These are phyloP conservation scores for Candida dubliniensis DNA, from an alignment of 1,139 yeast genomes.

Conservation along the genomic window DNA sequence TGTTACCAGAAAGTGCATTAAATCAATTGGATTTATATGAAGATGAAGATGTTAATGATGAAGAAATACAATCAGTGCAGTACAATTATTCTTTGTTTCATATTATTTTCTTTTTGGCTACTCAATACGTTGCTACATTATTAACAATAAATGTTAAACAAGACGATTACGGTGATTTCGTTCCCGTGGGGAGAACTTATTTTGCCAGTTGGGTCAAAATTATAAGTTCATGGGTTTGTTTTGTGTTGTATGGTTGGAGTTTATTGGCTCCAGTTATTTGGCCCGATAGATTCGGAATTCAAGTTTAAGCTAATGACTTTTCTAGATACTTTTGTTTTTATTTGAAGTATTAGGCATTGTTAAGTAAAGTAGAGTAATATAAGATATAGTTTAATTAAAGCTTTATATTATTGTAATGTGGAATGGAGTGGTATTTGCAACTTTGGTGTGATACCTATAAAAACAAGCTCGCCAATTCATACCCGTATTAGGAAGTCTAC, in stretches of 20 bases:
- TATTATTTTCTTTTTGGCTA: constrained; percentile 87
- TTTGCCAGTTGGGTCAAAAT: constrained; percentile 95
- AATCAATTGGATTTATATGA: constrained; percentile 64
- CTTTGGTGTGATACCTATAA: not conserved
- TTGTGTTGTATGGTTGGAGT: constrained; percentile 84
- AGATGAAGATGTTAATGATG: constrained; percentile 49
- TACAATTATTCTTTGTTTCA: constrained; percentile 91
- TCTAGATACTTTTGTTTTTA: not conserved
- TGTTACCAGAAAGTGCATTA: constrained; percentile 89
- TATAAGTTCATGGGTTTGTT: constrained; percentile 90
- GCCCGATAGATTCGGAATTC: constrained; percentile 78
- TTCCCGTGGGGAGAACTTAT: constrained; percentile 96
- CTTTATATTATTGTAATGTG: not conserved
- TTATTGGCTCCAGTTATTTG: constrained; percentile 83
- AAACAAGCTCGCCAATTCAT: not conserved
- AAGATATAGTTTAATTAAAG: too few species aligned
- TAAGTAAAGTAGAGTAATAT: too few species aligned
- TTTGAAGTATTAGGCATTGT: not conserved
- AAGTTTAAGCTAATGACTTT: constrained; percentile 17
- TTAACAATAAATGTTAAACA: constrained; percentile 87
- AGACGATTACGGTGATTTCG: constrained; percentile 83
- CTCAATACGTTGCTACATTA: constrained; percentile 94
- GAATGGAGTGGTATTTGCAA: not conserved
- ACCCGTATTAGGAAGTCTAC: constrained; percentile 27
- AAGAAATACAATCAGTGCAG: constrained; percentile 66